phyloP scores from a whole-genome alignment of 805 yeast species.

The Monosporozyma unispora region DNA sequence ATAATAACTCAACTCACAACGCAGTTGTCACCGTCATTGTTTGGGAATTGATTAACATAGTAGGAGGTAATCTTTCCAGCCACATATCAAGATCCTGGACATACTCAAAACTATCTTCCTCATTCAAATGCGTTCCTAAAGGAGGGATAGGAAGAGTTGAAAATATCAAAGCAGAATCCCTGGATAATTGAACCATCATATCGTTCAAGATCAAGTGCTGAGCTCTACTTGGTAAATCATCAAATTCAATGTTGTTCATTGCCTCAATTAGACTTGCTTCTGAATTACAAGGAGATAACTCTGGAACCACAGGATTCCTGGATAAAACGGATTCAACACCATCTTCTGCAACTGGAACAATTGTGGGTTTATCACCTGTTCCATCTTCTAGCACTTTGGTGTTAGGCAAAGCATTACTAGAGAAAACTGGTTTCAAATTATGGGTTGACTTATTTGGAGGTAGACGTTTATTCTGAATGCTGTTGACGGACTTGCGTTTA shows the following conservation, averaged over 20 bases:
- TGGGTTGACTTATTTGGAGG: constrained; percentile 5
- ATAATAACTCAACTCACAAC: constrained; percentile 38
- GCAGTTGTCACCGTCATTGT: constrained; percentile 96
- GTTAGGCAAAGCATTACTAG: constrained; percentile 63
- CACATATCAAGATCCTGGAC: constrained; percentile 68
- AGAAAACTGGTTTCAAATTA: constrained; percentile 46
- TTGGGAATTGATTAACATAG: constrained; percentile 76
- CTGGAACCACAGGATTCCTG: constrained; percentile 15
- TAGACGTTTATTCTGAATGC: background rate
- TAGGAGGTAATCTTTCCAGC: constrained; percentile 78
- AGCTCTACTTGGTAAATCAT: constrained; percentile 83
- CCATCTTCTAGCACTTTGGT: constrained; percentile 61
- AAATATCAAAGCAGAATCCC: constrained; percentile 60
- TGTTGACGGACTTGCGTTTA: background rate
- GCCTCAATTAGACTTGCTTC: constrained; percentile 29
- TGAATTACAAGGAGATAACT: constrained; percentile 28
- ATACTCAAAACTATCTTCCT: constrained; percentile 62
- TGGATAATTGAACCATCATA: constrained; percentile 60
- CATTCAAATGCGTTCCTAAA: constrained; percentile 68
- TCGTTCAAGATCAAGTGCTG: constrained; percentile 87
- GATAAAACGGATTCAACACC: constrained; percentile 2
- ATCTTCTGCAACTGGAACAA: constrained; percentile 41
- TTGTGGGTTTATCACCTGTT: constrained; percentile 57
- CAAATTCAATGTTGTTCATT: constrained; percentile 46
- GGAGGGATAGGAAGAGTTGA: constrained; percentile 88